Evolutionary conservation across 805 yeast species (phyloP), one percentile per base, ranked within the genome.

Genomic region (Metschnikowia colocasiae): DNA sequence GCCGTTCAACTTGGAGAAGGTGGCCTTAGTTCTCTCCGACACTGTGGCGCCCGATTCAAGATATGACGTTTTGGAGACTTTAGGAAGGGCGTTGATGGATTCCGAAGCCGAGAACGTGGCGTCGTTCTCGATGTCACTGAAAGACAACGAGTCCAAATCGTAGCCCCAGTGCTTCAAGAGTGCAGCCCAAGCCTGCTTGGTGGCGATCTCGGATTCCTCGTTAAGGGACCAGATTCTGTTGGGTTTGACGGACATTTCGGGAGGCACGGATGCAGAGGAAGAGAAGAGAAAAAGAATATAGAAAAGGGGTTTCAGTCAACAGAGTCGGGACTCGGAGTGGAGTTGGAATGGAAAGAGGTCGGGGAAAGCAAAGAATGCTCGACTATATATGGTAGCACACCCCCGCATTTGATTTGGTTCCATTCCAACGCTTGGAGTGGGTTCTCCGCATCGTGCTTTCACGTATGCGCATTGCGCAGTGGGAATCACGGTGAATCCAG

Each of bases 131-230:
- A 55, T 31, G 25, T 55, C 57, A 2, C 26, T 36, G 46, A 39
- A 45, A 19, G 55, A 32, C 8, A 48, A 18, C 33, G 46, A 31
- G 37, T 50, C 56, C 42, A 55, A 43, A 18, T 50, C 56, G 48
- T 55, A 54, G 31, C 59, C 58, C 31, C 48, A 52, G 6, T 49
- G 78, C 54, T 78, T 80, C 53, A 86, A 68, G 40, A 81, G 57
- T 56, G 81, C 75, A 42, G 84, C 81, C 90, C 91, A 87, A 4
- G 78, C 74, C 58, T 84, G 87, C 63, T 87, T 87, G 59, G 85
- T 65, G 16, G 75, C 73, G 43, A 75, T 57, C 58, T 85, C 91
- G 61, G 85, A 82, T 20, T 83, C 85, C 1, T 66, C 63, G 13
- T 46, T 68, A 70, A 36, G 49, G 26, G 56, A 50, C 59, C 58